phyloP scores from a whole-genome alignment of 371 early-diverging fungal species.

The Mortierella sp. region DNA sequence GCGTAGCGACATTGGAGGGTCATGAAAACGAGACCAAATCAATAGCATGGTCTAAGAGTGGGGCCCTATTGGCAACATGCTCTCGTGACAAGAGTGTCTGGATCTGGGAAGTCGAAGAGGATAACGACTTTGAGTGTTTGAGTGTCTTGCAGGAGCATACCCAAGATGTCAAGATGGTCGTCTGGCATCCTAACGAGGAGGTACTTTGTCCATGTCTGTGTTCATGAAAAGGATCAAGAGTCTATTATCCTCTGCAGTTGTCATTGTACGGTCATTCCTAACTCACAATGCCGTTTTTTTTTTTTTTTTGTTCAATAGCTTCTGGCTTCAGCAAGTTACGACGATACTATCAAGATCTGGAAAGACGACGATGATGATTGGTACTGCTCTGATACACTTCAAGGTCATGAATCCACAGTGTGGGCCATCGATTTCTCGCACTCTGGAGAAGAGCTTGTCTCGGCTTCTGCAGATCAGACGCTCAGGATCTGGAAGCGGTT shows the following conservation, averaged over 20 bases:
- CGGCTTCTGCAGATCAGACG: constrained; percentile 90
- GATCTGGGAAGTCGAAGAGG: constrained; percentile 93
- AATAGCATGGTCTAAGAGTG: constrained; percentile 87
- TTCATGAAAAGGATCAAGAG: too few species aligned
- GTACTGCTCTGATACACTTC: constrained; percentile 87
- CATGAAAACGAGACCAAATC: constrained; percentile 98
- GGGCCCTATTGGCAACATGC: constrained; percentile 90
- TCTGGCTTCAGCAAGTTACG: constrained; percentile 92
- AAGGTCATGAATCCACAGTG: constrained; percentile 91
- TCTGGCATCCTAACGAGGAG: constrained; percentile 91
- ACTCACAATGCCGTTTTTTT: background rate
- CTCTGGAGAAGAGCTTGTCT: constrained; percentile 79
- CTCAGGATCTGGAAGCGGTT: constrained; percentile 84
- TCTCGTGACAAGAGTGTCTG: constrained; percentile 96
- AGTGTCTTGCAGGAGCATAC: constrained; percentile 95
- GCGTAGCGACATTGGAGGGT: constrained; percentile 94
- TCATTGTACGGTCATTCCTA: too few species aligned
- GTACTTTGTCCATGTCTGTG: too few species aligned
- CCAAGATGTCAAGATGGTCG: constrained; percentile 96
- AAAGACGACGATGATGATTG: constrained; percentile 92
- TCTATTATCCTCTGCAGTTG: too few species aligned
- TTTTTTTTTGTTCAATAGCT: constrained; percentile 53
- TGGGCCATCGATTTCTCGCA: constrained; percentile 93
- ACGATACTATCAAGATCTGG: constrained; percentile 96
- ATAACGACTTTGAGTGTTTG: constrained; percentile 94